Evolutionary conservation across 257 asterid species (phyloP).

Genomic region (Solanum lycopersicoides): DNA sequence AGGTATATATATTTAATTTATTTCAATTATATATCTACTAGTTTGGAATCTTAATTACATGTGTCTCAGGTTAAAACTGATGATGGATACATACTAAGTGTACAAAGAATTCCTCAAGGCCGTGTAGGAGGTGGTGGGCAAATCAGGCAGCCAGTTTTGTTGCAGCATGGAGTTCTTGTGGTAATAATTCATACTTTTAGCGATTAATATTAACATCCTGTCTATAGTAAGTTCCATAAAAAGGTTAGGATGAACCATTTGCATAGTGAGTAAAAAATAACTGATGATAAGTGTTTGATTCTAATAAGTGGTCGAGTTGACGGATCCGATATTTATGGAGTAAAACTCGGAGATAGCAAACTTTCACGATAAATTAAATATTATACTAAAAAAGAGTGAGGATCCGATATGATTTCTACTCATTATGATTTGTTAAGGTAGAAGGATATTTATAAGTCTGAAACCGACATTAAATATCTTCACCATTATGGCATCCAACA

Average conservation of each 20-base stretch:
- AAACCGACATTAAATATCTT: neutral
- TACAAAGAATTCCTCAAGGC: conserved; percentile 49
- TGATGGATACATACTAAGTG: conserved; percentile 59
- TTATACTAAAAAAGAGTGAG: neutral
- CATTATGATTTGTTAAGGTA: neutral
- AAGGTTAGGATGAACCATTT: too few species aligned
- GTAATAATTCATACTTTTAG: conserved; percentile 25
- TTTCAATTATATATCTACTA: neutral
- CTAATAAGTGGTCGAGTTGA: too few species aligned
- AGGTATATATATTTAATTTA: neutral
- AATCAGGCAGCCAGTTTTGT: conserved; percentile 19
- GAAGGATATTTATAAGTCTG: neutral
- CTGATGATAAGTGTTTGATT: too few species aligned
- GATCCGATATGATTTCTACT: neutral
- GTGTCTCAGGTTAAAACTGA: conserved; percentile 51
- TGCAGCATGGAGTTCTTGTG: conserved; percentile 52
- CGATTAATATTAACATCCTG: too few species aligned
- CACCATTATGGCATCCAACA: neutral
- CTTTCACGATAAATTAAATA: neutral
- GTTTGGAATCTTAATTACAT: neutral
- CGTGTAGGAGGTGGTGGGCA: conserved; percentile 12
- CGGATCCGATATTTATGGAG: neutral
- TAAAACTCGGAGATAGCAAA: neutral
- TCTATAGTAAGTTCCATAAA: too few species aligned
- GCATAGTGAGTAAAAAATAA: too few species aligned